These are phyloP conservation scores for Cladosporium austrohemisphaericum DNA, from an alignment of 2,329 filamentous ascomycete species.

Conservation along the genomic window DNA sequence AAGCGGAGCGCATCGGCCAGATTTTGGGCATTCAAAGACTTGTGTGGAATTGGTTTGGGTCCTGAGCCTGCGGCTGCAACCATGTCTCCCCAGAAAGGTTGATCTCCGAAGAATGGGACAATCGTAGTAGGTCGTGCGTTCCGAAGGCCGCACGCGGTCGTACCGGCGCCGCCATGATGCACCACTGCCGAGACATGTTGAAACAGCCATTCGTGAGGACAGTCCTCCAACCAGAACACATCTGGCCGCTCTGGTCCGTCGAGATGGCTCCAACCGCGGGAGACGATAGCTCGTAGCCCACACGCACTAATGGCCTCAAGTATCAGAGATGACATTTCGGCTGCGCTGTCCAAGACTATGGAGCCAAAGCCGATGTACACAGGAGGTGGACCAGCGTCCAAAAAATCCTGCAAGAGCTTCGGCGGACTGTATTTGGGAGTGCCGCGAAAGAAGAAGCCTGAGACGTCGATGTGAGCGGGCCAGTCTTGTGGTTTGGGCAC, in stretches of 20 bases:
- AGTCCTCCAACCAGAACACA: conserved; percentile 49
- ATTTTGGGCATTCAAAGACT: conserved; percentile 51
- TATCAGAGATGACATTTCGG: conserved; percentile 63
- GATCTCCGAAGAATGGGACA: conserved; percentile 56
- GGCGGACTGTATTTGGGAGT: conserved; percentile 59
- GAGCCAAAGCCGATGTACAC: conserved; percentile 79
- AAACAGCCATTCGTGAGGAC: conserved; percentile 56
- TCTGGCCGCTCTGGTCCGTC: conserved; percentile 29
- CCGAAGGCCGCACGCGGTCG: conserved; percentile 51
- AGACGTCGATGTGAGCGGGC: conserved; percentile 61
- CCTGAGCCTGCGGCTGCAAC: conserved; percentile 46
- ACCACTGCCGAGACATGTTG: conserved; percentile 51
- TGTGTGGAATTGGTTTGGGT: conserved; percentile 76
- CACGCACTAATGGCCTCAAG: conserved; percentile 60
- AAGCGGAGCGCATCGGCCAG: conserved; percentile 42
- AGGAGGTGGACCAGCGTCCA: conserved; percentile 64
- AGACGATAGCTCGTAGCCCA: conserved; percentile 50
- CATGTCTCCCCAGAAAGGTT: conserved; percentile 50
- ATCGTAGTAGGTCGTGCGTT: conserved; percentile 50
- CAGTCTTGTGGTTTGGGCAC: conserved; percentile 22
- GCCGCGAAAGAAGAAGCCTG: conserved; percentile 71
- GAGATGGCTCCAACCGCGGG: conserved; percentile 49
- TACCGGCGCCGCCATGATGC: conserved; percentile 57
- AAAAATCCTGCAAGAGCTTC: conserved; percentile 60
- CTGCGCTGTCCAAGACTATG: conserved; percentile 72